Base-by-base conservation (phyloP, 2,329 filamentous ascomycete species). In the Phialemonium atrogriseum region DNA sequence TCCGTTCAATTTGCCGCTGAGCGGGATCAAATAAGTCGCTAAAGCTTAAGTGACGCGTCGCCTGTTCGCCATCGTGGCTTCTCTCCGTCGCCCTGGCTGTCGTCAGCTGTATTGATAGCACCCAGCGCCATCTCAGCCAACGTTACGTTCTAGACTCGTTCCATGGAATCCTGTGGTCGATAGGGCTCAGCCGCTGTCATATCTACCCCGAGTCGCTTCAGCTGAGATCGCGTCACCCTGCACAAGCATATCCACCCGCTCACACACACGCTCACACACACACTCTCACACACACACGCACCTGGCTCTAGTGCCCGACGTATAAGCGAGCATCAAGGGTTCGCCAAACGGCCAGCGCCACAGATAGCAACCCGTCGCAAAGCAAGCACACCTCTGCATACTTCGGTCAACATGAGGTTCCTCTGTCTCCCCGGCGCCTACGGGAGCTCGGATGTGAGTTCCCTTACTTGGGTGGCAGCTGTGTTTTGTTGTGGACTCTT, bases 391-490 rank as follows among this genome's bases (percentile, higher is more conserved):
- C n/a, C n/a, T n/a, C n/a, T 35, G 28, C 32, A 27, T 35, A 26
- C 30, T 36, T 35, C 27, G 32, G 26, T 33, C 49, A 61, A 40
- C 12, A 74, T 76, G 70, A 69, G 58, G 44, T 68, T 75, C 32
- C 51, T 76, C 19, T 76, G 71, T 47, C 58, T 76, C 7, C 70
- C 70, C 20, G 71, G 71, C 39, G 67, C 71, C 14, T 75, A 68
- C 47, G 70, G 71, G 33, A 75, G 68, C 54, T 64, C 69, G 30
- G 62, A 65, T 42, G 67, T 69, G 51, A 55, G 64, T 53, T 34
- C 14, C 12, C 8, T 10, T 10, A 25, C 22, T 15, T 17, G 33
- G 25, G 24, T 32, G 30, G 38, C 34, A 31, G 35, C 36, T 32
- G 26, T 29, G 30, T 19, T n/a, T 20, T 28, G 18, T 32, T 25